Percentiles rank a stretch among this genome's conserved stretches.
Evolutionary conservation across 306 rosid species (phyloP).

Genomic region (Nissolia schottii): DNA sequence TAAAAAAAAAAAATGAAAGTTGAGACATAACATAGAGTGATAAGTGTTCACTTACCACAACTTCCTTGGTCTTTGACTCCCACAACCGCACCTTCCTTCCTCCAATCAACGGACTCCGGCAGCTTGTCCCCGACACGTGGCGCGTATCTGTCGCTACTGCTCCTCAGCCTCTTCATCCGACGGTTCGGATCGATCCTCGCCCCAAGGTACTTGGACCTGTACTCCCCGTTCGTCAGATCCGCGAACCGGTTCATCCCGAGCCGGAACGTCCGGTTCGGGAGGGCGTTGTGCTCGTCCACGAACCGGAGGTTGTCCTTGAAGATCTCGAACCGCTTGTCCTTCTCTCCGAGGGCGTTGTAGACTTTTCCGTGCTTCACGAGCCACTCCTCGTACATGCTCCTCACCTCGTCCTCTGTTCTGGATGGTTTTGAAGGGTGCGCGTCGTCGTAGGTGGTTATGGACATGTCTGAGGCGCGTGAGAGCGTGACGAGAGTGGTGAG

Average conservation of each 20-base stretch:
- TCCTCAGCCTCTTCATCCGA: conserved; percentile 19
- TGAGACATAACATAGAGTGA: background rate
- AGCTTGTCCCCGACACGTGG: conserved; percentile 64
- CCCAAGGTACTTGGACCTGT: conserved; percentile 62
- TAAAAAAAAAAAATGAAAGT: background rate
- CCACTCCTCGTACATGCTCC: conserved; percentile 71
- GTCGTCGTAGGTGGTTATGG: conserved; percentile 57
- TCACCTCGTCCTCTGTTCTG: conserved; percentile 57
- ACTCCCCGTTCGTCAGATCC: conserved; percentile 88
- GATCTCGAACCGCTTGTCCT: conserved; percentile 68
- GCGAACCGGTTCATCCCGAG: conserved; percentile 86
- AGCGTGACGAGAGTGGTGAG: conserved; percentile 31
- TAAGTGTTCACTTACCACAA: conserved; percentile 56
- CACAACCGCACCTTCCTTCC: conserved; percentile 75
- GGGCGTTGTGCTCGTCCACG: conserved; percentile 64
- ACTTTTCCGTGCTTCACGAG: conserved; percentile 52
- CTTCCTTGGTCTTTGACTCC: conserved; percentile 80
- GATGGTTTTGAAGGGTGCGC: conserved; percentile 24
- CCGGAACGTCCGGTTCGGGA: conserved; percentile 36
- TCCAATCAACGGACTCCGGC: conserved; percentile 85
- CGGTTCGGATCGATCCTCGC: conserved; percentile 32
- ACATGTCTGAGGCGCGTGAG: conserved; percentile 66
- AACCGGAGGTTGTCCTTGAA: conserved; percentile 77
- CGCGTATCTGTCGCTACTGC: conserved; percentile 42
- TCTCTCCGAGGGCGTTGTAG: conserved; percentile 65